Base-by-base conservation (phyloP, 768 basidiomycete species). In the Hygrocybe punicea region DNA sequence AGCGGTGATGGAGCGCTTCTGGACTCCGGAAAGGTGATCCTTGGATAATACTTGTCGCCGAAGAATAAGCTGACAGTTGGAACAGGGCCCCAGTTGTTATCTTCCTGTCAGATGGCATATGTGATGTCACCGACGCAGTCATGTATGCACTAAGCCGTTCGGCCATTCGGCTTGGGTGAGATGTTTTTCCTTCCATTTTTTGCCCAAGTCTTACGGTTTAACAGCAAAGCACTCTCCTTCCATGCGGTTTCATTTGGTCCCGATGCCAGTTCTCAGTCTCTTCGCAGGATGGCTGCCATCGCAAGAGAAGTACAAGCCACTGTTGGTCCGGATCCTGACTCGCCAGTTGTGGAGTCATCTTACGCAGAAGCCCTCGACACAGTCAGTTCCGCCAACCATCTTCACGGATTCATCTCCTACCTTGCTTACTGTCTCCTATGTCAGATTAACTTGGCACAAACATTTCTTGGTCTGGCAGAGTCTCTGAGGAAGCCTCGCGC, bases 181-280 rank as follows among this genome's bases (percentile, higher is more conserved):
- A 4, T 2, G 34, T 11, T 0, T 4, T 13, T 46, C 19, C 11
- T 29, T 16, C 9, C 29, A 42, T 37, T 9, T 52, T 49, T 14
- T 11, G 8, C 10, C 13, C 10, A 44, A 79, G 80, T 40, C 64
- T 71, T 42, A 23, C 3, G 2, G 80, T 82, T 0, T 7, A 21
- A 37, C 34, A 85, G 84, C 10, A 81, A 81, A 69, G 67, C 82
- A 1, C 68, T 83, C 1, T 82, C 83, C 0, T 81, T 85, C 61
- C 84, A 85, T 44, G 65, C 83, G 0, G 79, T 86, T n/a, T 76
- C 80, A 0, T 85, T 86, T 42, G 84, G 82, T 4, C 68, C 69
- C 1, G 60, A 69, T 10, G 1, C 21, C 33, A 62, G 37, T 6
- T 62, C 59, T 44, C 37, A 5, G 4, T 59, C 61, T 46, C 67